Conservation (phyloP, 768 basidiomycete species). For the Rubroboletus satanas region DNA sequence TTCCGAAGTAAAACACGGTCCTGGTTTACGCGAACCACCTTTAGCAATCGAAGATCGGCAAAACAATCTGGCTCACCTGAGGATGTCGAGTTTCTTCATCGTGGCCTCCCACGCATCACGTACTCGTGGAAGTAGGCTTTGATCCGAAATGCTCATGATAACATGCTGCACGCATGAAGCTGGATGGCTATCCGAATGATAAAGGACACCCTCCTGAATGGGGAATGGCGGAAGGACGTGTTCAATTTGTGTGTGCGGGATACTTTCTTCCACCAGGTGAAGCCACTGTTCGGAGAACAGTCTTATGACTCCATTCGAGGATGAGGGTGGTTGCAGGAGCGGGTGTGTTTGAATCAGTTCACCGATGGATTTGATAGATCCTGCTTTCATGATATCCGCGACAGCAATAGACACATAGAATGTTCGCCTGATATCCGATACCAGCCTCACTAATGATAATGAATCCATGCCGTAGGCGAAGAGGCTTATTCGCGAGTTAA, state of each 20-base stretch:
- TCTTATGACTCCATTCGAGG: slow-evolving; percentile 1
- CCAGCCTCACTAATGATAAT: slow-evolving; percentile 23
- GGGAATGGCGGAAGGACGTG: slow-evolving; percentile 41
- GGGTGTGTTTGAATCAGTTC: slow-evolving; percentile 9
- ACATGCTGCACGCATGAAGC: slow-evolving; percentile 46
- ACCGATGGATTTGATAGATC: slow-evolving; percentile 21
- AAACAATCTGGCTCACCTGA: slow-evolving; percentile 21
- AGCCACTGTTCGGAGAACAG: slow-evolving; percentile 20
- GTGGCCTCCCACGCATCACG: slow-evolving; percentile 35
- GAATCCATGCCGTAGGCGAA: slow-evolving; percentile 36
- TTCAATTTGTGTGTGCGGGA: slow-evolving; percentile 5
- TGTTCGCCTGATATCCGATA: slow-evolving; percentile 19
- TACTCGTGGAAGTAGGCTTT: slow-evolving; percentile 21
- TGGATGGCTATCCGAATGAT: slow-evolving; percentile 36
- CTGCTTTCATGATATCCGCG: slow-evolving; percentile 29
- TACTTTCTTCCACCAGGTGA: slow-evolving; percentile 3
- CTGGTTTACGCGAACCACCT: slow-evolving; percentile 8
- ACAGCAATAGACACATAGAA: slow-evolving; percentile 22
- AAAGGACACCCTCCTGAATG: slow-evolving; percentile 46
- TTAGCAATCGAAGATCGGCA: background rate
- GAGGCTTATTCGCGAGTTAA: slow-evolving; percentile 24
- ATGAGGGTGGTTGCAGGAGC: background rate
- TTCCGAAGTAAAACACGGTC: slow-evolving; percentile 32
- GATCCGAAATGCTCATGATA: slow-evolving; percentile 28
- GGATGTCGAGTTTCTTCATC: slow-evolving; percentile 24